phyloP scores from a whole-genome alignment of 164 flowering plant genomes.

The Vitis labrusca region DNA sequence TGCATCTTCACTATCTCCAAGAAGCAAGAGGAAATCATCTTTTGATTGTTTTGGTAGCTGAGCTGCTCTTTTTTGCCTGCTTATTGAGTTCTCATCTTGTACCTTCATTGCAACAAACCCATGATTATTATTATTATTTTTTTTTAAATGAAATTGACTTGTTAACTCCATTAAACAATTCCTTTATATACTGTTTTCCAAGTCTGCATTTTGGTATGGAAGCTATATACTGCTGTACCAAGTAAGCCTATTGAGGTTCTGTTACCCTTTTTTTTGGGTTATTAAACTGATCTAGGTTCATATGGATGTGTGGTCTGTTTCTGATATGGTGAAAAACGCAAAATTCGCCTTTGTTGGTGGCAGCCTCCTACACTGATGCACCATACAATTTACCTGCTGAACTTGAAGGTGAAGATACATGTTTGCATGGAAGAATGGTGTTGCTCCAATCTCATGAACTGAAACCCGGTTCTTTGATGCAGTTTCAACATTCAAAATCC shows the following conservation, averaged over 20 bases:
- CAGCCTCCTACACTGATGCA: neutral
- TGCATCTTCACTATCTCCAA: conserved; percentile 51
- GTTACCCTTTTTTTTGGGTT: neutral
- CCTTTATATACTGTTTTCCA: neutral
- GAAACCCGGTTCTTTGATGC: conserved; percentile 68
- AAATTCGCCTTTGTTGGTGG: too few species aligned
- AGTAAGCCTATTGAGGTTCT: neutral
- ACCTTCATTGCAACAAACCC: conserved; percentile 28
- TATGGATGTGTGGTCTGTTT: neutral
- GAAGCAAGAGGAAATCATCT: conserved; percentile 60
- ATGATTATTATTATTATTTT: neutral
- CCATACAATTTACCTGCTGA: conserved; percentile 41
- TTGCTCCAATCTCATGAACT: conserved; percentile 43
- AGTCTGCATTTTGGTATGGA: neutral
- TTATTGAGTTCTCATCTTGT: conserved; percentile 66
- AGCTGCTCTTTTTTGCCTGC: conserved; percentile 64
- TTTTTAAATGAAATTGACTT: neutral
- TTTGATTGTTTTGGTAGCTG: conserved; percentile 51
- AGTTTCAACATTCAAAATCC: conserved; percentile 68
- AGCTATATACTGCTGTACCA: neutral
- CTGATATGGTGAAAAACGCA: neutral
- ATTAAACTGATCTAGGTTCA: neutral
- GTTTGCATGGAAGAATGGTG: conserved; percentile 87
- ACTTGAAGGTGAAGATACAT: conserved; percentile 82
- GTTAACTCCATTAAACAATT: neutral